Percentiles rank a stretch among this genome's conserved stretches.
Evolutionary conservation across 345 rosid genomes (phyloP).

Genomic region (Eucalyptus guilfoylei): DNA sequence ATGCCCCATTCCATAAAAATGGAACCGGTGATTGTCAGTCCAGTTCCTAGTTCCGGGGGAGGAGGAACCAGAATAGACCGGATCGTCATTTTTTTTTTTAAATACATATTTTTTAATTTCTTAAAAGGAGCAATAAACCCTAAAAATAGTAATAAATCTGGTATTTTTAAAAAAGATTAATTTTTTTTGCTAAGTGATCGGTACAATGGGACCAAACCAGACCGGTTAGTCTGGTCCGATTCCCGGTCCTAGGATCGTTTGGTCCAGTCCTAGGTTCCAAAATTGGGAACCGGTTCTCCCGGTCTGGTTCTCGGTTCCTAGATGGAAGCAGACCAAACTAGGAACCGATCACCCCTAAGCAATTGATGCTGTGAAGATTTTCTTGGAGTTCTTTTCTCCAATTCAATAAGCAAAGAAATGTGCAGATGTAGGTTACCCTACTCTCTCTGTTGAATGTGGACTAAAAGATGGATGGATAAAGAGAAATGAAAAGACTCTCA

Average conservation of each 20-base stretch:
- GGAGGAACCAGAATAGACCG: rapidly evolving
- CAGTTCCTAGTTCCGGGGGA: rapidly evolving
- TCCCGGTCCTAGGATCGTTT: no score
- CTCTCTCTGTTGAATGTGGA: neutral
- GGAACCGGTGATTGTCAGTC: no score
- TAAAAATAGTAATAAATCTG: no score
- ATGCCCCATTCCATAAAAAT: no score
- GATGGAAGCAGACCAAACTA: rapidly evolving
- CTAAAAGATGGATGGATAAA: neutral
- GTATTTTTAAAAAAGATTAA: no score
- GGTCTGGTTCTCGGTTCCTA: rapidly evolving
- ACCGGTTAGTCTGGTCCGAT: rapidly evolving
- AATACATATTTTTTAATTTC: no score
- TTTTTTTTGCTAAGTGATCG: no score
- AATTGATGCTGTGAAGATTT: neutral
- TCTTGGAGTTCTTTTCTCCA: neutral
- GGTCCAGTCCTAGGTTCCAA: rapidly evolving
- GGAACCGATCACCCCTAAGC: neutral
- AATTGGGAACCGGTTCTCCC: rapidly evolving
- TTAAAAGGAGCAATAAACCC: no score
- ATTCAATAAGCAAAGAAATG: neutral
- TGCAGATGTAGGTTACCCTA: neutral
- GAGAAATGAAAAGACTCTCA: neutral
- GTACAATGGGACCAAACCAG: no score
- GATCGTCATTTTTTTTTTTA: no score